Base-by-base conservation (phyloP, 768 basidiomycete genomes). In the Macrolepiota fuliginosa region DNA sequence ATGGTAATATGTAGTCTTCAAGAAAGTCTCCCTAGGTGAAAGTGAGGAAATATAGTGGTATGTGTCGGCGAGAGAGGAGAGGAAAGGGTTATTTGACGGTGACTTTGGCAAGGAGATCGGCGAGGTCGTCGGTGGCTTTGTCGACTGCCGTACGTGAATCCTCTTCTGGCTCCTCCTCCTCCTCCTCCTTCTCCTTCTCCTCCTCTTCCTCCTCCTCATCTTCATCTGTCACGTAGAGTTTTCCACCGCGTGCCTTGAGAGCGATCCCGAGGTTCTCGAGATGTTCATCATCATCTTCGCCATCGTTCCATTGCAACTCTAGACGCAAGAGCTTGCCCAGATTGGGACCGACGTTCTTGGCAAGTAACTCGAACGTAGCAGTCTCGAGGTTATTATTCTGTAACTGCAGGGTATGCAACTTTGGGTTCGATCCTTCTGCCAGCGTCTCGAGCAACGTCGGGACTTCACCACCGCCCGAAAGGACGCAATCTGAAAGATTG, bases 381-480 rank as follows among this genome's bases (percentile, higher is more conserved):
- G 80, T 74, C 65, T 94, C 90, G 49, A 98, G 81, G 67, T 98
- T 95, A 72, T 96, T 94, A 71, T 96, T 97, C 76, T 98, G 93
- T 37, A 98, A 79, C 66, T 89, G 89, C 51, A 98, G 79, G 9
- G 81, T 83, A 67, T 87, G 83, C 46, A 98, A 78, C 66, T 87
- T 87, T 22, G 82, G 81, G 72, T 91, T 93, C 39, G 87, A 85
- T 9, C 95, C 94, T 19, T 74, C 73, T 1, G 80, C 79, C 49
- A 98, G 79, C 7, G 80, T 80, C 40, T 79, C 79, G 49, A 92
- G 72, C 56, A 92, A 78, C 1, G 79, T 74, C 0, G 90, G 89
- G 2, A 94, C 79, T 61, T 91, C 90, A 35, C 94, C 94, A n/a
- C 87, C 85, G 3, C 85, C 80, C 3, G 91, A 88, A 22, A 99